Evolutionary conservation across 2,329 filamentous ascomycete genomes (phyloP).

Genomic region (Colletotrichum sp.): DNA sequence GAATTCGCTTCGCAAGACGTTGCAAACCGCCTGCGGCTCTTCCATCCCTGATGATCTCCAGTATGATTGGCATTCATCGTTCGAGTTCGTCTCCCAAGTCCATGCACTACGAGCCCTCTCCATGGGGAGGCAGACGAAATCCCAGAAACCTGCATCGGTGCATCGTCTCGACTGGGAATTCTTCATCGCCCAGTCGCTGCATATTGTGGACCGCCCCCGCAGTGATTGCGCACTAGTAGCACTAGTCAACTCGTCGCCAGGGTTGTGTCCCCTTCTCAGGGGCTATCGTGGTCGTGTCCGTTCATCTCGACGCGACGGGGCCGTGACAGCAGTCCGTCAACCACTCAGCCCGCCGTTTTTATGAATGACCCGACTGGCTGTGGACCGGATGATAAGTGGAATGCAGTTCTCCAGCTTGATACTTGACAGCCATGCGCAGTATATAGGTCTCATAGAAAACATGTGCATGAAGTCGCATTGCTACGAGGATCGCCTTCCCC

Average conservation of each 20-base stretch:
- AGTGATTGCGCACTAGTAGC: neutral
- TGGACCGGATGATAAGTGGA: neutral
- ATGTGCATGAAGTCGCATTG: neutral
- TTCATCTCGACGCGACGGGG: neutral
- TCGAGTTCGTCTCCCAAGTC: neutral
- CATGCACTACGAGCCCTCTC: neutral
- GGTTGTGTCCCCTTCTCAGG: neutral
- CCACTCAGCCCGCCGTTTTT: neutral
- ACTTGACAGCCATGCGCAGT: neutral
- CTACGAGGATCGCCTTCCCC: neutral
- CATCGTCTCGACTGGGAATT: neutral
- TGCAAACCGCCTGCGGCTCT: neutral
- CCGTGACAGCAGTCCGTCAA: neutral
- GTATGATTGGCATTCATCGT: neutral
- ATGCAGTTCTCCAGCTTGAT: neutral
- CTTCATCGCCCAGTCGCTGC: neutral
- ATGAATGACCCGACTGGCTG: constrained; percentile 1
- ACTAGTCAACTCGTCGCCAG: neutral
- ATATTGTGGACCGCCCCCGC: constrained; percentile 1
- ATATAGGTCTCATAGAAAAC: constrained; percentile 3
- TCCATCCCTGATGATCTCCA: neutral
- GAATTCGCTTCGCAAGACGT: neutral
- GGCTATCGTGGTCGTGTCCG: neutral
- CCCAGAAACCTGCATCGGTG: neutral
- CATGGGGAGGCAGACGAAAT: neutral